These are phyloP conservation scores for Cercophora scortea DNA, from an alignment of 495 filamentous ascomycete genomes.

Conservation along the genomic window DNA sequence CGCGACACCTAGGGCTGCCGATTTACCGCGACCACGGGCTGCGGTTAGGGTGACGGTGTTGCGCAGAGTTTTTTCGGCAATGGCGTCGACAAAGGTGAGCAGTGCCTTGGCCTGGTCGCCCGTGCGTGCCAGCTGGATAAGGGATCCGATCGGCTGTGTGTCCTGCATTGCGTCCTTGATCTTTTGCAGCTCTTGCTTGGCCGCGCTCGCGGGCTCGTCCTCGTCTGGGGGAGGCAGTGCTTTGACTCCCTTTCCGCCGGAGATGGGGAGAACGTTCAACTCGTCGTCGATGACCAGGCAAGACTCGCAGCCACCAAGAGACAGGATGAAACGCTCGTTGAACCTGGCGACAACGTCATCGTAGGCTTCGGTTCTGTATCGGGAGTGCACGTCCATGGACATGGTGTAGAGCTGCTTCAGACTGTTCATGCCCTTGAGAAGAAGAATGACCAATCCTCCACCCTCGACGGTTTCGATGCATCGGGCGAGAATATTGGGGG, in stretches of 20 bases:
- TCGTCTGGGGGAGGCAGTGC: slow-evolving; percentile 66
- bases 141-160: slow-evolving; percentile 73
- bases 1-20: slow-evolving; percentile 85
- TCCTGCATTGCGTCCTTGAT: slow-evolving; percentile 85
- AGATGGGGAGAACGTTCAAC: slow-evolving; percentile 94
- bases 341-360: slow-evolving; percentile 92
- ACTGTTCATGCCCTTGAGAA: slow-evolving; percentile 94
- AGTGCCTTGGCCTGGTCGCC: slow-evolving; percentile 94
- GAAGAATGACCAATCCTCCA: slow-evolving; percentile 80
- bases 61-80: slow-evolving; percentile 88
- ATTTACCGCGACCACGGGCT: slow-evolving; percentile 93
- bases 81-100: slow-evolving; percentile 91
- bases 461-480: slow-evolving; percentile 98
- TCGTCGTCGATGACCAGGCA: slow-evolving; percentile 98
- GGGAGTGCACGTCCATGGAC: slow-evolving; percentile 95
- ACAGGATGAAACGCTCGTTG: slow-evolving; percentile 96
- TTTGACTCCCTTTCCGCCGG: slow-evolving; percentile 87
- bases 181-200: slow-evolving; percentile 70
- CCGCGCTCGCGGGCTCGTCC: slow-evolving; percentile 54
- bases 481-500: slow-evolving; percentile 87
- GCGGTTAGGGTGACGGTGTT: slow-evolving; percentile 93
- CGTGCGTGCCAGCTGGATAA: slow-evolving; percentile 78
- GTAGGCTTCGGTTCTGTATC: slow-evolving; percentile 95
- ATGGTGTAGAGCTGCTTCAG: slow-evolving; percentile 95
- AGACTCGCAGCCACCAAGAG: slow-evolving; percentile 84